phyloP scores from a whole-genome alignment of 2,329 filamentous ascomycete species.

The Colletotrichum phormii region DNA sequence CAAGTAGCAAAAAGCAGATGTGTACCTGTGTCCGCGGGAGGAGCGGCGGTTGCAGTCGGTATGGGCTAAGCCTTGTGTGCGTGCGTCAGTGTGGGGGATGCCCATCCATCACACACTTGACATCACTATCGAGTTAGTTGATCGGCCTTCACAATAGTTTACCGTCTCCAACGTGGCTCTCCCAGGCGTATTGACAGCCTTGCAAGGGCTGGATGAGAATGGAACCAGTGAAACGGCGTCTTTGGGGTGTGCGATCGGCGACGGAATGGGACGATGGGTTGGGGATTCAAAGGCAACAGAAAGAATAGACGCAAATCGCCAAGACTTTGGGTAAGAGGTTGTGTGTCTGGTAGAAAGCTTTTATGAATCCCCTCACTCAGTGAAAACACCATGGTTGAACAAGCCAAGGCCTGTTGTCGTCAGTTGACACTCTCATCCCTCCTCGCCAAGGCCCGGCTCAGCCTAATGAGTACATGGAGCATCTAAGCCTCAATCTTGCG shows the following conservation, averaged over 20 bases:
- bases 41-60: neutral
- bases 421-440: neutral
- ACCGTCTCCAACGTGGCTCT: neutral
- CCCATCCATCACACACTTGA: neutral
- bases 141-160: neutral
- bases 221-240: constrained; percentile 26
- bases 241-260: neutral
- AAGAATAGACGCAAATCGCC: constrained; percentile 13
- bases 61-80: neutral
- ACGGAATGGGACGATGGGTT: constrained; percentile 1
- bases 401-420: neutral
- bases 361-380: neutral
- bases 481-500: constrained; percentile 31
- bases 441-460: constrained; percentile 23
- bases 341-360: constrained; percentile 31
- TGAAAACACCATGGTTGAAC: neutral
- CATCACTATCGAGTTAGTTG: neutral
- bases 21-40: neutral
- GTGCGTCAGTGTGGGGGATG: constrained; percentile 15
- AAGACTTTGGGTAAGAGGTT: constrained; percentile 11
- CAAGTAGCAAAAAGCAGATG: neutral
- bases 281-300: neutral
- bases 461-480: constrained; percentile 1
- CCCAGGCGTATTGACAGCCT: constrained; percentile 15
- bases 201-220: constrained; percentile 9